Evolutionary conservation across 2,329 filamentous ascomycete species (phyloP).

Genomic region (Neonectria ditissima): DNA sequence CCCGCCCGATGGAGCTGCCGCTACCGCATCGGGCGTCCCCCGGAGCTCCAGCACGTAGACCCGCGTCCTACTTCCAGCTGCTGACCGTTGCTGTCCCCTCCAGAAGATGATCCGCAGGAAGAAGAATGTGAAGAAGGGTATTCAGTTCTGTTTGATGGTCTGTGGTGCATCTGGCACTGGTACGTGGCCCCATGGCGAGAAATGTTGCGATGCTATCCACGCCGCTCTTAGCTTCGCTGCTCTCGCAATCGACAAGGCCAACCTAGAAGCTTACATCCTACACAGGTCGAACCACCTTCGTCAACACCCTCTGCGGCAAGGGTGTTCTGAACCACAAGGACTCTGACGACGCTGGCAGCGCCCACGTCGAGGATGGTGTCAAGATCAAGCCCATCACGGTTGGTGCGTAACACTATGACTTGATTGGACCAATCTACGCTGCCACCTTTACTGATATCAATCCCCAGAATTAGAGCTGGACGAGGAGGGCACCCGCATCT

Average conservation of each 20-base stretch:
- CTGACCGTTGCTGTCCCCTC: constrained; percentile 44
- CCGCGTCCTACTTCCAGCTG: constrained; percentile 29
- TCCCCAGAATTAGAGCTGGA: constrained; percentile 88
- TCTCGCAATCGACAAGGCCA: constrained; percentile 4
- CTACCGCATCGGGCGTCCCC: constrained; percentile 30
- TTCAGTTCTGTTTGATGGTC: constrained; percentile 99
- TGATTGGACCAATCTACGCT: constrained; percentile 31
- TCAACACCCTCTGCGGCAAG: constrained; percentile 99
- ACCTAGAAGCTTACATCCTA: constrained; percentile 36
- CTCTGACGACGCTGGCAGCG: constrained; percentile 86
- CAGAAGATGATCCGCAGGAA: constrained; percentile 98
- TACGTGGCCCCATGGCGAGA: constrained; percentile 60
- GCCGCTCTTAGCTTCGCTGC: constrained; percentile 24
- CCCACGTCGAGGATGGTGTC: constrained; percentile 95
- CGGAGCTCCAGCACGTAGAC: constrained; percentile 33
- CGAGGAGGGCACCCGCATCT: constrained; percentile 98
- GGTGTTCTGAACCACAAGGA: constrained; percentile 92
- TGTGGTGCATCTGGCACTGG: constrained; percentile 98
- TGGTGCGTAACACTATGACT: constrained; percentile 64
- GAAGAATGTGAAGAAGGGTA: constrained; percentile 99
- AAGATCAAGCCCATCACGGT: constrained; percentile 99
- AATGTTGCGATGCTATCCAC: constrained; percentile 27
- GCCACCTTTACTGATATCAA: constrained; percentile 37
- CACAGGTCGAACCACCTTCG: constrained; percentile 94
- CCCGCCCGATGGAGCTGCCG: constrained; percentile 42